phyloP scores from a whole-genome alignment of 768 basidiomycete species.

The Tricholoma matsutake region DNA sequence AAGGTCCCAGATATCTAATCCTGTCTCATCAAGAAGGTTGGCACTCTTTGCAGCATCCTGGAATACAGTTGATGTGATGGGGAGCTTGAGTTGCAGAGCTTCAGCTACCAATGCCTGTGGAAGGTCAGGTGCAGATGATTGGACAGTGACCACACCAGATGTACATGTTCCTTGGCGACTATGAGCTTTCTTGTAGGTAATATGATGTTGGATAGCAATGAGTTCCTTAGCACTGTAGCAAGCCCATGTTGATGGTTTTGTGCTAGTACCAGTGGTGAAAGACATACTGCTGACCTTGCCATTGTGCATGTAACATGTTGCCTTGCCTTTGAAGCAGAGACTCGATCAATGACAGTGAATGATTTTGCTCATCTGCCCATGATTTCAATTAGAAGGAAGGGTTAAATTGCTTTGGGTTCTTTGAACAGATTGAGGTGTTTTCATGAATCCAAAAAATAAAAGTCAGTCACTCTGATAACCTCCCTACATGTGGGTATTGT shows the following conservation, averaged over 20 bases:
- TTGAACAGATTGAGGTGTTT: neutral
- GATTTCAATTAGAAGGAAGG: no score
- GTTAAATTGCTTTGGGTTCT: neutral
- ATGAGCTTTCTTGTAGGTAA: no score
- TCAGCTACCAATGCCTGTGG: no score
- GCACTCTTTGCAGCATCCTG: neutral
- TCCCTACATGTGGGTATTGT: neutral
- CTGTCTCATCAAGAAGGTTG: slow-evolving; percentile 1
- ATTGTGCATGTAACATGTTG: neutral
- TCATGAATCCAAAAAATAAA: neutral
- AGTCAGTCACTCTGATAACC: neutral
- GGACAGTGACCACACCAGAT: no score
- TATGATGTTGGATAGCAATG: neutral
- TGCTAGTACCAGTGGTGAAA: neutral
- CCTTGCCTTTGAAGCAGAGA: neutral
- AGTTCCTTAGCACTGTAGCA: neutral
- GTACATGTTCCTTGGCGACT: neutral
- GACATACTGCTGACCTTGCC: slow-evolving; percentile 3
- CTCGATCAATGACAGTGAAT: no score
- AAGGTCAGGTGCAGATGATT: no score
- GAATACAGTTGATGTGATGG: neutral
- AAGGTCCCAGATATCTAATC: slow-evolving; percentile 1
- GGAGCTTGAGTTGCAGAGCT: neutral
- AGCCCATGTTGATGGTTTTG: neutral
- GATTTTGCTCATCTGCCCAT: no score